phyloP scores from a whole-genome alignment of 495 filamentous ascomycete species.

The Aspergillus cristatus region DNA sequence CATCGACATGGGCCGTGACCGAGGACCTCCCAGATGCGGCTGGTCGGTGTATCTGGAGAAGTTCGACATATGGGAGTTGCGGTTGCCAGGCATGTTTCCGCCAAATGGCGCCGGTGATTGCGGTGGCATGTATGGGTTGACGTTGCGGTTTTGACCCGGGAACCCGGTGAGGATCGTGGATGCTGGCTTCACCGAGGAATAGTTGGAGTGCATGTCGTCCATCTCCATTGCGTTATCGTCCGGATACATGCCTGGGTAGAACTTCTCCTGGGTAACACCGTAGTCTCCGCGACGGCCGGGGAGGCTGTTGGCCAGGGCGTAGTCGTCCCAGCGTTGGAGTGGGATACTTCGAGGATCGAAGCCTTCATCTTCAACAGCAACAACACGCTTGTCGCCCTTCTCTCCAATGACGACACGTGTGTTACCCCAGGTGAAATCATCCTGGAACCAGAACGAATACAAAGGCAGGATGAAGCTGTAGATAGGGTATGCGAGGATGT shows the following conservation, averaged over 20 bases:
- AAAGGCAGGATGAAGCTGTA: conserved; percentile 86
- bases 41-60: conserved; percentile 46
- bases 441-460: conserved; percentile 99
- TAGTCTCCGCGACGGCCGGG: conserved; percentile 76
- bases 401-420: conserved; percentile 95
- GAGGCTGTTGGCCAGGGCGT: conserved; percentile 81
- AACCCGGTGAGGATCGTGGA: conserved; percentile 88
- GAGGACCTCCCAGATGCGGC: conserved; percentile 30
- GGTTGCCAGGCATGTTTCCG: conserved; percentile 37
- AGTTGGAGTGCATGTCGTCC: conserved; percentile 95
- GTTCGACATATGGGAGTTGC: conserved; percentile 49
- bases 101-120: conserved; percentile 65
- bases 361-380: conserved; percentile 77
- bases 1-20: conserved; percentile 51
- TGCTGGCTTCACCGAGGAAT: conserved; percentile 88
- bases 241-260: conserved; percentile 45
- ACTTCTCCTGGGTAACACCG: conserved; percentile 52
- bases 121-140: conserved; percentile 64
- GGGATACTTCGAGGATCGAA: conserved; percentile 91
- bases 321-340: conserved; percentile 94
- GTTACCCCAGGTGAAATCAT: conserved; percentile 97
- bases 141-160: conserved; percentile 48
- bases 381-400: conserved; percentile 76
- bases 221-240: conserved; percentile 70
- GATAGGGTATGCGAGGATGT: conserved; percentile 86